Evolutionary conservation across 2,329 filamentous ascomycete species (phyloP), one percentile per base, ranked within the genome.

Genomic region (Pestalotiopsis sp.): DNA sequence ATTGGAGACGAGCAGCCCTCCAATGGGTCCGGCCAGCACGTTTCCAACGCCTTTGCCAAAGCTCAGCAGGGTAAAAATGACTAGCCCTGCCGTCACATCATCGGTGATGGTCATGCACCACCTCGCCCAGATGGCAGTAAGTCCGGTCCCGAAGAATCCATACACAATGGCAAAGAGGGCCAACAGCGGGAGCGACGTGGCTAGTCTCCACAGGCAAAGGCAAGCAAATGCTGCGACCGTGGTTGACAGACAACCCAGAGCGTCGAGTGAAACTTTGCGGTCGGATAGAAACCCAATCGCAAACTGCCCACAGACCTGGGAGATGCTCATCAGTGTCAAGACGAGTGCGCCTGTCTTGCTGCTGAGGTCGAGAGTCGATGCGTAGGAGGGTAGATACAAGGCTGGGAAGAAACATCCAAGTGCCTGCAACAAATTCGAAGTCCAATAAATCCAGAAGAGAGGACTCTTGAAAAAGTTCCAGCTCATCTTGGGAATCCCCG

Each of bases 141-240:
- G 88, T 0, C 84, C 85, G 25, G 83, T 82, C 0, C 83, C 85
- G 68, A 89, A 89, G 78, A 89, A 88, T 4, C 87, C 87, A 73
- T 86, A 90, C 0, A 83, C 77, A 2, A 87, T 73, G 2, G 83
- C 80, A 72, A 89, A 90, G 0, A 83, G 68, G 0, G 85, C 77
- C 0, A 89, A 78, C 1, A 84, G 72, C 0, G 79, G 80, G 2
- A 86, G 75, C 0, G 81, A 79, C 4, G 80, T 79, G 7, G 83
- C 82, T 11, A 87, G 71, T 3, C 86, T 85, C 88, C 87, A 89
- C 9, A 89, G 76, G 0, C 86, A 76, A 41, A 89, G 80, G 0
- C 82, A 82, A 0, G 85, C 82, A 1, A 84, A 70, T 0, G 83
- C 83, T 0, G 86, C 84, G 12, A 83, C 78, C 2, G 83, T 52